Percentiles rank a stretch among this genome's conserved stretches.
Evolutionary conservation across 352 stramenopile genomes (phyloP).

Genomic region (Blastocystis sp.): DNA sequence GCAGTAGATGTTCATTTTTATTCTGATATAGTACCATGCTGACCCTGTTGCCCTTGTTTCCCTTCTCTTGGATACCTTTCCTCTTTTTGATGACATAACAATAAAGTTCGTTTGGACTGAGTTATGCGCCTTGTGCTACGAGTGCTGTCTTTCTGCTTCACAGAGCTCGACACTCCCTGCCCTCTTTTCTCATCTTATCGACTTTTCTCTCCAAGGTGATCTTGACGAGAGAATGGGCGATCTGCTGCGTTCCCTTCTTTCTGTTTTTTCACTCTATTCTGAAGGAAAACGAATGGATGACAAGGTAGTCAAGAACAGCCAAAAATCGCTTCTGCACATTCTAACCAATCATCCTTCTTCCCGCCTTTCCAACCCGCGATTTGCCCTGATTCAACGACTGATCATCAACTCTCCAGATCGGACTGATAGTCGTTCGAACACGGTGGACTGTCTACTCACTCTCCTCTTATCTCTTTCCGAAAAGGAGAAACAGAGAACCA

Average conservation of each 20-base stretch:
- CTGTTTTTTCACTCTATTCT: constrained; percentile 22
- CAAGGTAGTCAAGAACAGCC: not conserved
- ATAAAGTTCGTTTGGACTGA: constrained; percentile 31
- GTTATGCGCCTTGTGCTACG: not conserved
- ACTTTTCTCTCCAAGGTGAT: not conserved
- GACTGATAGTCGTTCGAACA: constrained; percentile 19
- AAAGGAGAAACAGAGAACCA: constrained; percentile 9
- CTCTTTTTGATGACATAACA: constrained; percentile 43
- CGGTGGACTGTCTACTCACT: not conserved
- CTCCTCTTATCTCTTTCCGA: not conserved
- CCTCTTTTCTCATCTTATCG: not conserved
- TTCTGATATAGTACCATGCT: constrained; percentile 4
- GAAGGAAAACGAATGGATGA: constrained; percentile 43
- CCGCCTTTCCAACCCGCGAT: not conserved
- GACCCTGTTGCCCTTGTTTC: not conserved
- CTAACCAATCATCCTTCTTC: not conserved
- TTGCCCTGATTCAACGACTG: constrained; percentile 33
- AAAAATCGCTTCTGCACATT: not conserved
- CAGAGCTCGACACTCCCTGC: not conserved
- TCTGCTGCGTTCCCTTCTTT: constrained; percentile 16
- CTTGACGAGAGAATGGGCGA: constrained; percentile 24
- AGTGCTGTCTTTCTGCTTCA: constrained; percentile 14
- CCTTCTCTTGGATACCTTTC: not conserved
- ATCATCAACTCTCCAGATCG: constrained; percentile 57
- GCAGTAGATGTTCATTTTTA: not conserved